A percentile compares a stretch with the other conserved stretches of the same genome.
phyloP scores from a whole-genome alignment of 768 basidiomycete genomes.

The Postia placenta region DNA sequence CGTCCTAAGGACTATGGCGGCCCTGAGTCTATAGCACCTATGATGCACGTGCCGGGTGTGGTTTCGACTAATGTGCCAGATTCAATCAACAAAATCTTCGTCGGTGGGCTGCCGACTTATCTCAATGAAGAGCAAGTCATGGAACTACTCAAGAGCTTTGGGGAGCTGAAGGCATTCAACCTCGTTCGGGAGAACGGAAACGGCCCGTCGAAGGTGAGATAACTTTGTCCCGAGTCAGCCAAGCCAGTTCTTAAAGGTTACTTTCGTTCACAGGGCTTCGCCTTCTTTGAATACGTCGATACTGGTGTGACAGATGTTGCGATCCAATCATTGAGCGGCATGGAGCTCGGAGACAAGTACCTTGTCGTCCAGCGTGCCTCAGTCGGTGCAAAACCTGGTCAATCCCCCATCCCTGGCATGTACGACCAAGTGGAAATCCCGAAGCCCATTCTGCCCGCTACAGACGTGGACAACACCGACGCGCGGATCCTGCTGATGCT shows the following conservation, averaged over 20 bases:
- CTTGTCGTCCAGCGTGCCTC: conserved; percentile 96
- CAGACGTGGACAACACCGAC: conserved; percentile 45
- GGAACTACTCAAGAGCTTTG: conserved; percentile 95
- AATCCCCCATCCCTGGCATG: conserved; percentile 54
- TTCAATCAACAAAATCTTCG: conserved; percentile 96
- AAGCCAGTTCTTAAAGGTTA: background rate
- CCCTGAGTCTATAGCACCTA: conserved; percentile 49
- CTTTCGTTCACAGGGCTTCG: conserved; percentile 69
- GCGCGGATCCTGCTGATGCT: conserved; percentile 91
- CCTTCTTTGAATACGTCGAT: conserved; percentile 98
- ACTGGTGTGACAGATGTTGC: conserved; percentile 86
- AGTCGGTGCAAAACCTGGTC: conserved; percentile 80
- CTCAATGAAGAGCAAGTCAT: conserved; percentile 98
- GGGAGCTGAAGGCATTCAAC: conserved; percentile 96
- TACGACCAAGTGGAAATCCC: conserved; percentile 83
- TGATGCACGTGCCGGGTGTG: conserved; percentile 86
- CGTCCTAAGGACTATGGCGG: conserved; percentile 97
- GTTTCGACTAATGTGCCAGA: conserved; percentile 97
- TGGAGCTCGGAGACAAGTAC: conserved; percentile 94
- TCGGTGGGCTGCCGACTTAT: conserved; percentile 92
- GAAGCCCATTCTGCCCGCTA: conserved; percentile 83
- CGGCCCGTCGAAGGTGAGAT: conserved; percentile 75
- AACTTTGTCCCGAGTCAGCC: background rate
- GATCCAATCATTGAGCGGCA: conserved; percentile 92
- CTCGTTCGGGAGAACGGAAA: conserved; percentile 92